Conservation (phyloP, 2,329 filamentous ascomycete genomes). For the Diaporthe ampelina region DNA sequence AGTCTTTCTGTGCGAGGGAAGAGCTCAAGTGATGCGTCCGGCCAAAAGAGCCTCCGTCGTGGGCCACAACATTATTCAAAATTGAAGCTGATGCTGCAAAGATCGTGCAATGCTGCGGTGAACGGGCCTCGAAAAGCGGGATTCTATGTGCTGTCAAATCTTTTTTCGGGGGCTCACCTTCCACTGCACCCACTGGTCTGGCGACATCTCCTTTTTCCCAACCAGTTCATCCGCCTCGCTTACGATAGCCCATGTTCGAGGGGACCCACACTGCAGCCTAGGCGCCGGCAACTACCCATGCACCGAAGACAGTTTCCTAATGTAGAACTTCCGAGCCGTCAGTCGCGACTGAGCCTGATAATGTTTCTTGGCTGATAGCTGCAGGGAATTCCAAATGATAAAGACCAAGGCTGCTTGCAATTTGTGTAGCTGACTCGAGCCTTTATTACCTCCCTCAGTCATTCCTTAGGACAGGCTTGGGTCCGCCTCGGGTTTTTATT, state of each 20-base stretch:
- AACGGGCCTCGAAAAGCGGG: not conserved
- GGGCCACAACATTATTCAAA: not conserved
- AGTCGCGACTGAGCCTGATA: not conserved
- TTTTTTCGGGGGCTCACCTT: conserved; percentile 14
- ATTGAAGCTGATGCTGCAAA: not conserved
- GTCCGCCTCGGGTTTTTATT: not conserved
- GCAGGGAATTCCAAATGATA: conserved; percentile 8
- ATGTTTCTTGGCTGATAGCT: not conserved
- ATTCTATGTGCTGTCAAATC: not conserved
- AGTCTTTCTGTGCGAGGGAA: not conserved
- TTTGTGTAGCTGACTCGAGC: not conserved
- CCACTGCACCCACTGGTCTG: conserved; percentile 1
- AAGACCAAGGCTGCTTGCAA: not conserved
- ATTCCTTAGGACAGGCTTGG: not conserved
- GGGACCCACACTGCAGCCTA: not conserved
- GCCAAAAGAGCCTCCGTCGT: not conserved
- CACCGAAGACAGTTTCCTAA: conserved; percentile 17
- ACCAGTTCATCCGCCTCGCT: not conserved
- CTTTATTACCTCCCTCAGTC: not conserved
- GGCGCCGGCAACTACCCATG: not conserved
- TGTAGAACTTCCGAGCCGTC: not conserved
- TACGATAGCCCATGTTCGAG: not conserved
- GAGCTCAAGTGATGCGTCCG: not conserved
- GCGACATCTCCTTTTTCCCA: not conserved
- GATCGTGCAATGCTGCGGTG: conserved; percentile 3